Base-by-base conservation (phyloP, 2,329 filamentous ascomycete genomes). In the Talaromyces sp. region DNA sequence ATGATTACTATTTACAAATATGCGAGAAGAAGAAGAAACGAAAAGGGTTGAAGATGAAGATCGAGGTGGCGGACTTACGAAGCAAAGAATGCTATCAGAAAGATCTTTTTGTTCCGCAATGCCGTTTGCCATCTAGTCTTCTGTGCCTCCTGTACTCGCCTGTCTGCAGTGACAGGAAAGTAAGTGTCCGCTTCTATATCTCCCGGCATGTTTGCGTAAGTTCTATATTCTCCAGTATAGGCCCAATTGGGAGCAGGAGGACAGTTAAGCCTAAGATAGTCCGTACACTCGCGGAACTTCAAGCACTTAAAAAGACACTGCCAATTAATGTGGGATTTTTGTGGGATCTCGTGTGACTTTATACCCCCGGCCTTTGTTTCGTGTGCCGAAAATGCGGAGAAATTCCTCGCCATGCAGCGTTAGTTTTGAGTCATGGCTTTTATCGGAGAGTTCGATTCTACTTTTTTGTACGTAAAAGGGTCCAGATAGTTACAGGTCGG, bases 51-150 rank as follows among this genome's bases (percentile, higher is more conserved):
- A 49, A 49, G n/a, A 27, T 22, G 36, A 1, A 25, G 17, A 11
- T 34, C n/a, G n/a, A n/a, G n/a, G n/a, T n/a, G 22, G 11, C 27
- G 19, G 27, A 67, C 70, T 65, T 47, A 75, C 63, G 81, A 81
- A 5, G 81, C 80, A 66, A 84, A 84, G n/a, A 79, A 77, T 5
- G 83, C 83, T 66, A 83, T 85, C 13, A 82, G 73, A n/a, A 81
- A 76, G 31, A 84, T 82, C 72, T 84, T 85, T 22, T 75, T 75
- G 60, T 81, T 83, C 3, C 70, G 66, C n/a, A 67, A 67, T 25
- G 73, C 65, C 3, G 71, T 69, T 65, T 70, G 66, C 72, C 72
- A 74, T 70, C 72, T 72, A 2, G 69, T 70, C 59, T 71, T 70
- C 49, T 70, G 73, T 10, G 65, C 69, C 43, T 70, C 59, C 19